A percentile compares a stretch with the other conserved stretches of the same genome.
Conservation (phyloP, 345 rosid species). For the Brassica juncea region DNA sequence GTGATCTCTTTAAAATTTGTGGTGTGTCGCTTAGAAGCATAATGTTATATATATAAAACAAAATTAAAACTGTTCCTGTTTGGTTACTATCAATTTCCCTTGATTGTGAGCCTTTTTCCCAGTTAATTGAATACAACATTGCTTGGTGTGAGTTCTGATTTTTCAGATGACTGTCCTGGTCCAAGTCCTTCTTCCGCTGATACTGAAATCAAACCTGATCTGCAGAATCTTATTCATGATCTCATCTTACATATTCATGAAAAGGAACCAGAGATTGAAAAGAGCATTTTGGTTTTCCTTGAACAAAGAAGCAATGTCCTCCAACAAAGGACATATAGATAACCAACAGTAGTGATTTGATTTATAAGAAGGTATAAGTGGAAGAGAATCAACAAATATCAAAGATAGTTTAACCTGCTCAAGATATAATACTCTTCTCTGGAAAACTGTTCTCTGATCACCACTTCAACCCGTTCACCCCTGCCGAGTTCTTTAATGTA, state of each 20-base stretch:
- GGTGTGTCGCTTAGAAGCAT: not conserved
- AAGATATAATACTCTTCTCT: conserved; percentile 70
- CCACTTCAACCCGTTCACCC: conserved; percentile 90
- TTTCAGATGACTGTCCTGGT: conserved; percentile 59
- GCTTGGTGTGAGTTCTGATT: conserved; percentile 57
- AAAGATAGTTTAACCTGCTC: conserved; percentile 55
- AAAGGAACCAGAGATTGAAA: conserved; percentile 80
- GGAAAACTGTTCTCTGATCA: conserved; percentile 63
- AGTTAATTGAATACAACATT: conserved; percentile 27
- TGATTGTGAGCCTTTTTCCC: conserved; percentile 10
- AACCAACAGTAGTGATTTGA: not conserved
- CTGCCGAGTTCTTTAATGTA: conserved; percentile 86
- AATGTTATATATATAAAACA: not conserved
- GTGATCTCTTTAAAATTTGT: not conserved
- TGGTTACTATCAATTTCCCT: not conserved
- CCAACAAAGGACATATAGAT: not conserved
- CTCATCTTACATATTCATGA: conserved; percentile 69
- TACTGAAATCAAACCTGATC: conserved; percentile 68
- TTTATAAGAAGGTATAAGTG: conserved; percentile 14
- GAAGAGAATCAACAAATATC: not conserved
- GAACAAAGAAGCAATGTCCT: too few relatives aligned
- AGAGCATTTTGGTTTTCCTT: conserved; percentile 90
- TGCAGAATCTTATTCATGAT: conserved; percentile 73
- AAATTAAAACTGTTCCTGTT: not conserved
- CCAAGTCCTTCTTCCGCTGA: conserved; percentile 55